A percentile compares a stretch with the other conserved stretches of the same genome.
These are phyloP conservation scores for Orbilia brochopaga DNA, from an alignment of 2,329 filamentous ascomycete genomes.

Conservation along the genomic window DNA sequence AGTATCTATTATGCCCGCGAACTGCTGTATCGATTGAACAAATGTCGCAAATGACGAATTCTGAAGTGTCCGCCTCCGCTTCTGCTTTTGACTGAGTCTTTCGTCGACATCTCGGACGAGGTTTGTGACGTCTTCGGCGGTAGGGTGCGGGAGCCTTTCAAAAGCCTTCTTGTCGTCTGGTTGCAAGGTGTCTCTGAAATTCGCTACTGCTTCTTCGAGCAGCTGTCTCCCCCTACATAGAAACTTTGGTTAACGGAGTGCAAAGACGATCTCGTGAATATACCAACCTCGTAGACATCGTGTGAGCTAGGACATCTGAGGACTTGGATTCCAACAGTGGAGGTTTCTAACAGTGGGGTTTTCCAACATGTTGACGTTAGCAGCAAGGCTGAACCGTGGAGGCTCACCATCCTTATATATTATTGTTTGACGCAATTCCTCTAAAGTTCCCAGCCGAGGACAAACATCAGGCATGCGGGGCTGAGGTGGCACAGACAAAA, in stretches of 20 bases:
- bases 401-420: too few relatives aligned
- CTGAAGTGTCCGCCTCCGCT: constrained; percentile 30
- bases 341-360: background rate
- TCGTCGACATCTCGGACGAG: constrained; percentile 30
- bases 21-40: constrained; percentile 58
- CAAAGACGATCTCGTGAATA: background rate
- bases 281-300: constrained; percentile 25
- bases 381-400: too few relatives aligned
- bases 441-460: background rate
- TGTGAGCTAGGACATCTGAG: constrained; percentile 2
- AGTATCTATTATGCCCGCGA: constrained; percentile 58
- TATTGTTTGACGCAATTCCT: background rate
- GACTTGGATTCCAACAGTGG: background rate
- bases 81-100: constrained; percentile 25
- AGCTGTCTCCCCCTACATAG: constrained; percentile 20
- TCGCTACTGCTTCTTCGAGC: constrained; percentile 16
- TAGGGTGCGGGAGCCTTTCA: constrained; percentile 16
- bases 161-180: constrained; percentile 17
- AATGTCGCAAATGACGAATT: constrained; percentile 52
- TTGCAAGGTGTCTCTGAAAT: constrained; percentile 32
- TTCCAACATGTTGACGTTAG: too few relatives aligned
- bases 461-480: background rate
- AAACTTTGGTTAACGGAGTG: background rate
- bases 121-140: constrained; percentile 25
- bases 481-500: background rate